A percentile compares a stretch with the other conserved stretches of the same genome.
Conservation (phyloP, 1,284 basidiomycete species). For the Meira miltonrushii region DNA sequence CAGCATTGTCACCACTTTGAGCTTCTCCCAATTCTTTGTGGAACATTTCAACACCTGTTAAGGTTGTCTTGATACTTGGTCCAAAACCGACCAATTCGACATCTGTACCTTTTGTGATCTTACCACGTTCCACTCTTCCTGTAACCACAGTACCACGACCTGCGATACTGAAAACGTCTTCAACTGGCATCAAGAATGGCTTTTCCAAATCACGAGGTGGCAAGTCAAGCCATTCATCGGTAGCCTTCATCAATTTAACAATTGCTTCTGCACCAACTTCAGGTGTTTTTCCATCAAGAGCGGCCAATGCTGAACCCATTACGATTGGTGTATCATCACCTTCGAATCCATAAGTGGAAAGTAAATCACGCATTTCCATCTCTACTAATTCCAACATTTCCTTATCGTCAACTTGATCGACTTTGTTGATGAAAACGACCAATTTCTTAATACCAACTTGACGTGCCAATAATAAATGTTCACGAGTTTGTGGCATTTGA, state of each 20-base stretch:
- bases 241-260: constrained; percentile 75
- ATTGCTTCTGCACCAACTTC: constrained; percentile 80
- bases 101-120: constrained; percentile 85
- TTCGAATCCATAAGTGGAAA: constrained; percentile 79
- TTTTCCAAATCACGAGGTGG: constrained; percentile 95
- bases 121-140: constrained; percentile 93
- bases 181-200: constrained; percentile 93
- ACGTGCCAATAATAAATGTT: constrained; percentile 92
- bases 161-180: constrained; percentile 97
- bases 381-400: constrained; percentile 99
- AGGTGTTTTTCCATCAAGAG: constrained; percentile 76
- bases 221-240: constrained; percentile 91
- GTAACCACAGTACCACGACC: constrained; percentile 98
- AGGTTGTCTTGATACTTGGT: constrained; percentile 76
- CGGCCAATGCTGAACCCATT: constrained; percentile 92
- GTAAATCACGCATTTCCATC: constrained; percentile 99
- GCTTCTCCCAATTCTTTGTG: constrained; percentile 98
- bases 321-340: constrained; percentile 95
- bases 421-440: constrained; percentile 99
- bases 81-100: constrained; percentile 91
- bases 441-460: constrained; percentile 98
- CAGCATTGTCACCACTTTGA: constrained; percentile 99
- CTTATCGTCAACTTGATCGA: constrained; percentile 90
- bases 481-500: constrained; percentile 99
- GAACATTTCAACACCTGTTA: constrained; percentile 99